Evolutionary conservation across 1,284 basidiomycete genomes (phyloP), one percentile per base, ranked within the genome.

Genomic region (Takashimella tepidaria): DNA sequence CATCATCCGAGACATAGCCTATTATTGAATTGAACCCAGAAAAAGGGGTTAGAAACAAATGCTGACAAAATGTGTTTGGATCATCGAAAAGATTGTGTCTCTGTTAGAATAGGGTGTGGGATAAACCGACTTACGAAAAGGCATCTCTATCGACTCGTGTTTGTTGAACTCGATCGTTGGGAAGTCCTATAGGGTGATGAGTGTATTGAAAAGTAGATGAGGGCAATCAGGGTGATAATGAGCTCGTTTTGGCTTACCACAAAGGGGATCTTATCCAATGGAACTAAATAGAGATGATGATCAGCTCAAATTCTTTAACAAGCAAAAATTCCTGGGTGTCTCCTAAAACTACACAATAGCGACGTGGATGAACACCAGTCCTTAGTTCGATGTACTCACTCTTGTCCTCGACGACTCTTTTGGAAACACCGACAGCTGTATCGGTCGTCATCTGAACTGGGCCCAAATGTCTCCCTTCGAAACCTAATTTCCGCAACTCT

Each of bases 381-480:
- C n/a, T n/a, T 44, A n/a, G 13, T 23, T 46, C 49, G 40, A 12
- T 11, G 22, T 5, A 71, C 80, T 63, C 58, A 86, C 86, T 76
- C 68, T 83, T 81, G 69, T 96, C 90, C 57, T 88, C 79, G 0
- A 93, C 86, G 13, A 96, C 87, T 2, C 83, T 75, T 71, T 95
- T 97, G 0, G 91, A 92, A 5, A 98, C 93, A 6, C 88, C 91
- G 0, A 98, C 79, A 0, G 95, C 95, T 1, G 95, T 98, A 72
- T 98, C 95, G 0, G 95, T 98, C 23, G 95, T 98, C 95, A 98
- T 98, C 74, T 98, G 96, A 1, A 92, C 79, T 1, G 83, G 78
- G 0, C 89, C 90, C 4, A 96, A 79, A 72, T 88, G 88, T 23
- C 92, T 81, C 3, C 81, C 82, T 0, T 90, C 89, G 70, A 96